A percentile compares a stretch with the other conserved stretches of the same genome.
phyloP scores from a whole-genome alignment of 2,329 filamentous ascomycete species.

The Simplicillium aogashimaense region DNA sequence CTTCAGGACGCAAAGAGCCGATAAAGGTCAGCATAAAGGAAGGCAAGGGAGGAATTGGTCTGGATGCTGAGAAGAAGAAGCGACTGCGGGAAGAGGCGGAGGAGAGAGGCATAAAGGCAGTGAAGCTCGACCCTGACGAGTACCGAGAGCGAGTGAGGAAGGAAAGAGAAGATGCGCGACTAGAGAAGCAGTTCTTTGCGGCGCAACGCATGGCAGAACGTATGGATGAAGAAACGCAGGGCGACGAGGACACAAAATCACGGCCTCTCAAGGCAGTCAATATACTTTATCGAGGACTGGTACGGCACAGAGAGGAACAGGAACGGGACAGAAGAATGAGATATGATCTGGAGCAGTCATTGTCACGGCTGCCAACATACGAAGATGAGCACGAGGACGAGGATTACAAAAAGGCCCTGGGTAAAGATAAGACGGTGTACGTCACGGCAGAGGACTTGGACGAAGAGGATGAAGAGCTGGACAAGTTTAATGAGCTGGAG shows the following conservation, averaged over 20 bases:
- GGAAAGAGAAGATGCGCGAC: constrained; percentile 58
- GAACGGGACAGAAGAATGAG: constrained; percentile 58
- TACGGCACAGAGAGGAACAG: constrained; percentile 58
- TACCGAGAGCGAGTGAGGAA: constrained; percentile 63
- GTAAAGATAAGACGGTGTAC: constrained; percentile 43
- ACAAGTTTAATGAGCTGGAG: constrained; percentile 65
- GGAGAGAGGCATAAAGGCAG: constrained; percentile 45
- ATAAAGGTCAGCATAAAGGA: constrained; percentile 70
- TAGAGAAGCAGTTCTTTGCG: constrained; percentile 60
- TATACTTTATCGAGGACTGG: constrained; percentile 69
- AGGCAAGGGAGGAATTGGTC: constrained; percentile 71
- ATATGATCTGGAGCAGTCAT: constrained; percentile 55
- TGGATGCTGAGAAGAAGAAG: constrained; percentile 75
- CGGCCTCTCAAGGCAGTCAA: constrained; percentile 58
- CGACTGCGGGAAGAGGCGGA: constrained; percentile 57
- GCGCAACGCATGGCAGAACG: constrained; percentile 78
- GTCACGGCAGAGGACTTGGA: constrained; percentile 60
- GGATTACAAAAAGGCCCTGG: constrained; percentile 62
- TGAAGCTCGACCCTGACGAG: constrained; percentile 55
- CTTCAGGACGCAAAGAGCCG: constrained; percentile 48
- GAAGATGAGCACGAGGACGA: constrained; percentile 61
- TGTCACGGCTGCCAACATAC: constrained; percentile 54
- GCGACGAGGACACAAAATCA: constrained; percentile 21
- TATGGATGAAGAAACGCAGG: constrained; percentile 29
- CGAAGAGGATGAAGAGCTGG: constrained; percentile 70